These are phyloP conservation scores for Cylindrotheca fusiformis DNA, from an alignment of 108 stramenopile species.

Conservation along the genomic window DNA sequence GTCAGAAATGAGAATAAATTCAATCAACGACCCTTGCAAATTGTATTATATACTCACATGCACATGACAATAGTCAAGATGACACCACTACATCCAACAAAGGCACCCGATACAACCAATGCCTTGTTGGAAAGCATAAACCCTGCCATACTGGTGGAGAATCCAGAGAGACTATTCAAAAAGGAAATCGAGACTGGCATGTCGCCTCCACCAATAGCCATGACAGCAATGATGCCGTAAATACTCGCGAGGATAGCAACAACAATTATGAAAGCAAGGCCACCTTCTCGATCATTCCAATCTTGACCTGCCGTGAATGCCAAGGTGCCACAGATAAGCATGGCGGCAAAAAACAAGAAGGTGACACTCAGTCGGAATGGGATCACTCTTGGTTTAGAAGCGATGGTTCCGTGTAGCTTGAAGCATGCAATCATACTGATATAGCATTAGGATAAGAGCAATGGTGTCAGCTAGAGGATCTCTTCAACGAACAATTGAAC, in stretches of 20 bases:
- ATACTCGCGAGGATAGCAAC: conserved; percentile 51
- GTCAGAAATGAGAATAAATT: not conserved
- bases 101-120: conserved; percentile 76
- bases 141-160: conserved; percentile 82
- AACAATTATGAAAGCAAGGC: conserved; percentile 38
- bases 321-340: conserved; percentile 42
- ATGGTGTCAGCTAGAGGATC: no score
- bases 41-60: conserved; percentile 20
- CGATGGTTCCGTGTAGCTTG: conserved; percentile 71
- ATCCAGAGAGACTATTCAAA: conserved; percentile 83
- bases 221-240: conserved; percentile 65
- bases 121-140: conserved; percentile 86
- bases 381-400: conserved; percentile 48
- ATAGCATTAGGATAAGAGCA: not conserved
- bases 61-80: conserved; percentile 89
- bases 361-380: conserved; percentile 63
- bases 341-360: conserved; percentile 42
- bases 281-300: conserved; percentile 52
- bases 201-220: conserved; percentile 68
- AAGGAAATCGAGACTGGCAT: conserved; percentile 89
- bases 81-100: conserved; percentile 83
- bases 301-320: conserved; percentile 36
- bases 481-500: no score
- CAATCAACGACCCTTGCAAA: not conserved
- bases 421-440: conserved; percentile 66